Evolutionary conservation across 2,329 filamentous ascomycete genomes (phyloP), one percentile per base, ranked within the genome.

Genomic region (Aquanectria penicillioides): DNA sequence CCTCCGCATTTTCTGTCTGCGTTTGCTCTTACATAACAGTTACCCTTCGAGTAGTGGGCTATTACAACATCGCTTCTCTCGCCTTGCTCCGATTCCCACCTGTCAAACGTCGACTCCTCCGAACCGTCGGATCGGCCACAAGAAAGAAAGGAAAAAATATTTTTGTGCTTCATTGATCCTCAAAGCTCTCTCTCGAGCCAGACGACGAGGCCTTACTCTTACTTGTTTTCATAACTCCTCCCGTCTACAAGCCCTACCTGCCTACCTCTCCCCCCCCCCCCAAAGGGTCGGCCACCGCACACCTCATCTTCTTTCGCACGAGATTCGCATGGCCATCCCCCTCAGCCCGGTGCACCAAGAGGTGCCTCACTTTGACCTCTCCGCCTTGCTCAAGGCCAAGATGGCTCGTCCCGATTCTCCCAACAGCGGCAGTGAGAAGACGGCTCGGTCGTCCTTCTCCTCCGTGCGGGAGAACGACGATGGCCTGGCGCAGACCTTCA

Each of bases 401-500:
- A 77, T 77, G 75, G 72, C 74, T 47, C 71, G 74, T 29, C 70
- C 74, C 57, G 68, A 70, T 52, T 77, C 76, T 41, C 75, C 76
- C 52, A 67, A 65, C 63, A 69, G 64, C 22, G 73, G 71, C 58
- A 63, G 63, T 59, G 75, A 79, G 47, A 73, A 74, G 66, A 77
- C 72, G 49, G 76, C 74, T 5, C 82, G 85, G 59, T 83, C 83
- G 25, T 88, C 85, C 57, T 88, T 88, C 75, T 87, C 85, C 25
- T 88, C 85, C 40, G 84, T 88, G 58, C 80, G 85, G 60, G 85
- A 88, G 77, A 82, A 83, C 71, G 83, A 86, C 69, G 79, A 81
- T 65, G 82, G 83, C 59, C 74, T 87, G 25, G 81, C 84, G 54
- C 87, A 89, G 77, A 84, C 83, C 53, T 89, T 89, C 64, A 88